Evolutionary conservation across 768 basidiomycete genomes (phyloP), one percentile per base, ranked within the genome.

Genomic region (Hericium rajendrae): DNA sequence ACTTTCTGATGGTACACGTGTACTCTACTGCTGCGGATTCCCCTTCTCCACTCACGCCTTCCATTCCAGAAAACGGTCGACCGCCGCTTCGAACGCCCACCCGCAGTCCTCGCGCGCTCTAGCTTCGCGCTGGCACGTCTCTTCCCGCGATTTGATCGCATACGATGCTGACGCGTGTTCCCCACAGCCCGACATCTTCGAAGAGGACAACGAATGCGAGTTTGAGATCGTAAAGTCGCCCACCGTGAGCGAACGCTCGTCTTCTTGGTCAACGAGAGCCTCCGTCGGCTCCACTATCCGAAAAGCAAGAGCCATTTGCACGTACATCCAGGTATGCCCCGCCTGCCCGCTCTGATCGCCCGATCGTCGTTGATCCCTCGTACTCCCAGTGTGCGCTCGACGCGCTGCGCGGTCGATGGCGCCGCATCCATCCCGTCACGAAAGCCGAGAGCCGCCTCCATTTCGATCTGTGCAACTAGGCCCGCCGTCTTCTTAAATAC

Each of bases 81-180:
- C 55, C 59, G 56, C 49, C 60, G 57, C 16, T 56, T 53, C 54
- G 38, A 48, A 9, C 48, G 38, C 28, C 55, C 60, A 13, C 60
- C 60, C 37, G 51, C 52, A 38, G 48, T 56, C 10, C 57, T 57
- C 2, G 48, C 55, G 41, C 62, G 62, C 22, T 63, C 62, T 16
- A 63, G 62, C 55, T 61, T 56, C 28, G 60, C 62, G 28, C 24
- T 63, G 49, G 62, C 61, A 61, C 10, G 60, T 52, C 32, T 6
- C 3, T 37, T 15, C 15, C 40, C 43, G 13, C 24, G 12, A 0
- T 16, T 13, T 16, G 26, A 26, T 16, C 38, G 18, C 26, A 24
- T 9, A 13, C n/a, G n/a, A 20, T 22, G 20, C 51, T 56, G n/a
- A 22, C 9, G 9, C 16, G 37, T 26, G 10, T 46, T 4, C 28